Evolutionary conservation across 1,139 yeast genomes (phyloP).

Genomic region (Debaryomyces subglobosus): DNA sequence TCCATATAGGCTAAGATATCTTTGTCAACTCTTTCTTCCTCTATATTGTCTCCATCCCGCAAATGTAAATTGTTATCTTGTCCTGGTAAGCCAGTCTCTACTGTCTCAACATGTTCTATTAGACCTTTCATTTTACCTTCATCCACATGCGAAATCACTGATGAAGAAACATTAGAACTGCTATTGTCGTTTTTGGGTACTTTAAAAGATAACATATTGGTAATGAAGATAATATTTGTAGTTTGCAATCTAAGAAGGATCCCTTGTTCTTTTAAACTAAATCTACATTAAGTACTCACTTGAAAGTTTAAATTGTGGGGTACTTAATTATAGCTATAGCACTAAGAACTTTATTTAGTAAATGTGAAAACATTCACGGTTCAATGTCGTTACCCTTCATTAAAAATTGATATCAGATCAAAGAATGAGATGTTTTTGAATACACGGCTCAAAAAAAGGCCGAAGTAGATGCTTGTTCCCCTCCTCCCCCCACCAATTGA

Average conservation of each 20-base stretch:
- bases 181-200: neutral
- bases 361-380: neutral
- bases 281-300: neutral
- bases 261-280: neutral
- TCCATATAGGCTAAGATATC: conserved; percentile 24
- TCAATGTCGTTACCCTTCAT: neutral
- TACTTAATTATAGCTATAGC: neutral
- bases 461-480: neutral
- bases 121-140: neutral
- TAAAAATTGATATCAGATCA: neutral
- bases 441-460: neutral
- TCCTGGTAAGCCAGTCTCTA: neutral
- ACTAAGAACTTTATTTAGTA: neutral
- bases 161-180: neutral
- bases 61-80: neutral
- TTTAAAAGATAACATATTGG: neutral
- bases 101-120: neutral
- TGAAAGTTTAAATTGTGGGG: neutral
- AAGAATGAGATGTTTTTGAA: neutral
- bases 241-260: neutral
- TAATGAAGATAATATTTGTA: neutral
- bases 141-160: neutral
- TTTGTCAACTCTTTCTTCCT: conserved; percentile 17
- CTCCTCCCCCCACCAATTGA: neutral
- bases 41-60: conserved; percentile 10